Evolutionary conservation across 2,329 filamentous ascomycete genomes (phyloP).

Genomic region (Mycosphaerella sp.): DNA sequence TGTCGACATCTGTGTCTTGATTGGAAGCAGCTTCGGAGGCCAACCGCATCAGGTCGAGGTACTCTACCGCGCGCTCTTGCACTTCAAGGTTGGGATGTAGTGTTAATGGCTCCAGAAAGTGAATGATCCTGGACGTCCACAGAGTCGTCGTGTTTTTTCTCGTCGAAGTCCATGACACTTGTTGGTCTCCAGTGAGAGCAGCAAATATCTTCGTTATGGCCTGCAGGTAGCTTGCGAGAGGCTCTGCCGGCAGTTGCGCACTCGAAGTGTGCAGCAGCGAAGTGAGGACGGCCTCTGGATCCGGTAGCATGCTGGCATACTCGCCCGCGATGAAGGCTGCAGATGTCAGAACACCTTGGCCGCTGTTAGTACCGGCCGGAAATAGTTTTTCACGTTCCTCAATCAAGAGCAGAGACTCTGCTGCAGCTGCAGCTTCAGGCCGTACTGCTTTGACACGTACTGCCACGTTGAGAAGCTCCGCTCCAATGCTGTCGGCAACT

Average conservation of each 20-base stretch:
- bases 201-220: conserved; percentile 81
- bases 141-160: conserved; percentile 69
- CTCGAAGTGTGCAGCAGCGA: conserved; percentile 64
- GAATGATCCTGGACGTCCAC: conserved; percentile 71
- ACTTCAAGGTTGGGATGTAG: conserved; percentile 85
- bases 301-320: conserved; percentile 65
- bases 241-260: conserved; percentile 53
- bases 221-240: conserved; percentile 75
- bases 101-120: conserved; percentile 71
- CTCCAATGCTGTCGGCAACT: conserved; percentile 67
- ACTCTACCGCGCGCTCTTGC: conserved; percentile 89
- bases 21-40: conserved; percentile 72
- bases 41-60: conserved; percentile 80
- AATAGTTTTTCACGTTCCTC: conserved; percentile 55
- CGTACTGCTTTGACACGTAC: conserved; percentile 85
- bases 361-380: conserved; percentile 45
- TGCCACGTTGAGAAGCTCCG: conserved; percentile 81
- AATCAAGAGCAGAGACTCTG: conserved; percentile 64
- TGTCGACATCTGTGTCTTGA: conserved; percentile 51
- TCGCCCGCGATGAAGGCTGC: conserved; percentile 85
- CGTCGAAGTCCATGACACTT: conserved; percentile 62
- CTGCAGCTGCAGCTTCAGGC: conserved; percentile 70
- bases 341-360: conserved; percentile 62
- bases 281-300: conserved; percentile 65
- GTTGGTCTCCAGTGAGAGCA: conserved; percentile 59